Evolutionary conservation across 257 asterid genomes (phyloP).

Genomic region (Salvia splendens): DNA sequence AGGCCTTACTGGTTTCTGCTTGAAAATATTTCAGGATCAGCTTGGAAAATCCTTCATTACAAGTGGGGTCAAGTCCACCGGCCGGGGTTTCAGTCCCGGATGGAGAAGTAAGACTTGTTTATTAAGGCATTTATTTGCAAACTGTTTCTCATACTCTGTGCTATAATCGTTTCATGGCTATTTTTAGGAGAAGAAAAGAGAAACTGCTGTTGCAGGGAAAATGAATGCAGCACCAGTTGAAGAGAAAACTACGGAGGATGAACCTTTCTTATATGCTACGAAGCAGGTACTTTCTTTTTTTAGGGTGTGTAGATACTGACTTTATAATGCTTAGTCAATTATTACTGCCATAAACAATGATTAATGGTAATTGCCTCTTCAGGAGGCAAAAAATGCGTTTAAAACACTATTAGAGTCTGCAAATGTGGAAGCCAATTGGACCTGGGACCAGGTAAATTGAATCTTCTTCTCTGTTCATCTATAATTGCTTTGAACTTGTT

Average conservation of each 20-base stretch:
- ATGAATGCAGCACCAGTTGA: conserved; percentile 50
- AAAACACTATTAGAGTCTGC: conserved; percentile 84
- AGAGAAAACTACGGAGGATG: conserved; percentile 71
- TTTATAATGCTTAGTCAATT: conserved; percentile 31
- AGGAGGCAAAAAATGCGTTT: conserved; percentile 97
- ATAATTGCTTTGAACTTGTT: conserved; percentile 25
- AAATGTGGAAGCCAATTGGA: conserved; percentile 89
- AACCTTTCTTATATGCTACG: conserved; percentile 68
- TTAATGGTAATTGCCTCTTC: conserved; percentile 27
- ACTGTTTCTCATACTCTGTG: conserved; percentile 23
- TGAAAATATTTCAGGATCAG: too few species aligned
- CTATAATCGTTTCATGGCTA: conserved; percentile 2
- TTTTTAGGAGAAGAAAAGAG: conserved; percentile 63
- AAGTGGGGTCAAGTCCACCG: conserved; percentile 43
- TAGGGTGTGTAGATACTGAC: too few species aligned
- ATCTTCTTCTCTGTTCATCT: conserved; percentile 15
- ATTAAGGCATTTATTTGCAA: conserved; percentile 25
- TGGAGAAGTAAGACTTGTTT: conserved; percentile 55
- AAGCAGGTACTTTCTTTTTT: conserved; percentile 88
- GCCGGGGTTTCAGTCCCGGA: conserved; percentile 63
- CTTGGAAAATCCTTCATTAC: conserved; percentile 47
- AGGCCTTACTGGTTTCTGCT: conserved; percentile 19
- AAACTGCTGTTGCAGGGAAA: conserved; percentile 55
- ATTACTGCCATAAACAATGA: conserved; percentile 12
- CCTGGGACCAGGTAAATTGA: conserved; percentile 90